Base-by-base conservation (phyloP, 345 rosid genomes). In the Linum tenue region DNA sequence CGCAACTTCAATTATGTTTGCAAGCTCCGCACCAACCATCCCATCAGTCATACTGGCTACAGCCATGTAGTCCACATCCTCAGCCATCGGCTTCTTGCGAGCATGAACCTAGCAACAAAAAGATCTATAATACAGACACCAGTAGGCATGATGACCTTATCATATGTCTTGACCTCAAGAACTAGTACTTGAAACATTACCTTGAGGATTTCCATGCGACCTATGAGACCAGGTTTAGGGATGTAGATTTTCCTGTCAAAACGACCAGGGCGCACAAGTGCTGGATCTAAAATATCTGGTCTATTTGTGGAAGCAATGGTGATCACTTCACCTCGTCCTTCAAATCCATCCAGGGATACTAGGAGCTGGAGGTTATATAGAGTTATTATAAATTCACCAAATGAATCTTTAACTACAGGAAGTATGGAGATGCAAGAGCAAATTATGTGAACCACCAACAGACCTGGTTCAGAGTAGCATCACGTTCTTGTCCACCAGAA, bases 1-100 rank as follows among this genome's bases (percentile, higher is more conserved):
- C 17, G 96, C 95, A 70, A 91, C 86, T 77, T 91, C 98, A 53
- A 91, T 77, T 62, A 91, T 89, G 80, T 91, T 91, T 39, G 98
- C 96, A 67, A 91, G 86, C 83, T 91, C 98, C 14, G 98, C 98
- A 75, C 98, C 98, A 78, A 91, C 98, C 98, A 91, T 91, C 69
- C 96, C 96, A 71, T 89, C 95, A 36, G 95, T 87, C 85, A 87
- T 82, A 71, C 92, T 78, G 67, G 96, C 95, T 71, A 91, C 92
- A 67, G 96, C 96, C 91, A 82, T 70, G 66, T 89, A 86, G 82
- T 89, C 98, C 67, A 91, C 84, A 89, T 91, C 95, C 64, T 85
- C 90, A 55, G 96, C 95, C 92, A 91, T 86, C 35, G 98, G 90
- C 80, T 91, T 91, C 77, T 84, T 91, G 51, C 95, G 86, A 74